Evolutionary conservation across 164 flowering plant genomes (phyloP), one percentile per base, ranked within the genome.

Genomic region (Malania oleifera): DNA sequence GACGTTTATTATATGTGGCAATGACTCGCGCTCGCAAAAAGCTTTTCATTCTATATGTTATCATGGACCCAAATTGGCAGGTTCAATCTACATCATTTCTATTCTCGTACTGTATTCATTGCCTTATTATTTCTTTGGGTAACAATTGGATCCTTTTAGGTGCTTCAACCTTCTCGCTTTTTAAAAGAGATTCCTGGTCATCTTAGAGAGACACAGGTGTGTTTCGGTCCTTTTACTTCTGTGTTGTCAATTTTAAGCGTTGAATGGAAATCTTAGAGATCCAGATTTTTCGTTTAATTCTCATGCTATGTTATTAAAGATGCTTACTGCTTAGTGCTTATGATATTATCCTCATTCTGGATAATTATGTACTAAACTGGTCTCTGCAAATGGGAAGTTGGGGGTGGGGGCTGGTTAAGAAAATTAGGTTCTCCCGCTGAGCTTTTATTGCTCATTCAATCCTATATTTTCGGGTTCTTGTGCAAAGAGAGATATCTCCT

Each of bases 1-100:
- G 96, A 3, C 88, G 98, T 15, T 66, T 92, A 9, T 67, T 92
- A 4, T 92, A 89, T 66, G 98, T 92, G 56, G 98, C 88, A 53
- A 92, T 92, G 96, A 89, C 96, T 65, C 96, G 98, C 70, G 96
- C 98, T 48, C 75, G 92, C 10, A 81, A 77, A 60, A 89, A 83
- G 57, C 86, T 92, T 59, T 80, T 73, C 71, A 77, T 92, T 63
- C 70, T 86, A 52, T 86, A 92, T 75, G 76, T 85, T 58, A 44
- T 66, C 9, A 67, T 84, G 87, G 96, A 92, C 72, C 75, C 87
- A 2, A 85, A 76, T 77, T 89, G 92, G 87, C 98, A 89, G 91
- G 95, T 88, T 40, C 54, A 69, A 31, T 26, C 47, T 37, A 55
- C 40, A 62, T 51, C 17, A 24, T 39, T 24, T 28, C 50, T 54